Percentiles rank a stretch among this genome's conserved stretches.
These are phyloP conservation scores for Calocybe gangraenosa DNA, from an alignment of 768 basidiomycete genomes.

Conservation along the genomic window DNA sequence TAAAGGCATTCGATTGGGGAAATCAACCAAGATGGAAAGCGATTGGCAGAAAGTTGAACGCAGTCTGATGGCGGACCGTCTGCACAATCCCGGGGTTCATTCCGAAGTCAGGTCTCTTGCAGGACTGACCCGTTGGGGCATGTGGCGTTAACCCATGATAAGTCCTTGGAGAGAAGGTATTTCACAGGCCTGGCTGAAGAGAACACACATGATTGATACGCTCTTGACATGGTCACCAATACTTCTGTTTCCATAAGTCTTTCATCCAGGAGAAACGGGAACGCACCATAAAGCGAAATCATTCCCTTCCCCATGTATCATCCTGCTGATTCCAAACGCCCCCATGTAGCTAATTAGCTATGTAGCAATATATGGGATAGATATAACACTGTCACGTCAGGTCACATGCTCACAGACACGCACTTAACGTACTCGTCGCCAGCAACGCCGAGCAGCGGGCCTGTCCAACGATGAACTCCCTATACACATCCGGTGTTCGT, in stretches of 20 bases:
- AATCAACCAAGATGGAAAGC: constrained; percentile 1
- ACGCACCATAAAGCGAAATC: not conserved
- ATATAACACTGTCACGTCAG: constrained; percentile 5
- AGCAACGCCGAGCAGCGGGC: constrained; percentile 2
- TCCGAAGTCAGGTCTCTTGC: constrained; percentile 1
- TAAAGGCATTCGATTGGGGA: not conserved
- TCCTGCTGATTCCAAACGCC: too few species aligned
- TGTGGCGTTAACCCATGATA: constrained; percentile 5
- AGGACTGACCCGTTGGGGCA: not conserved
- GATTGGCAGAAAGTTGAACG: not conserved
- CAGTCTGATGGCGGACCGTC: constrained; percentile 1
- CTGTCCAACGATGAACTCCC: constrained; percentile 72
- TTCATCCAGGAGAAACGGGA: not conserved
- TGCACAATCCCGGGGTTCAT: not conserved
- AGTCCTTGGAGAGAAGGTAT: not conserved
- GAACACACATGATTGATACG: not conserved
- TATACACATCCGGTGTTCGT: constrained; percentile 90
- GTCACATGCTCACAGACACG: constrained; percentile 14
- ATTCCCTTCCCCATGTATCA: not conserved
- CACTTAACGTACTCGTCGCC: constrained; percentile 7
- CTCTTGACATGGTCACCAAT: not conserved
- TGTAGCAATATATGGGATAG: too few species aligned
- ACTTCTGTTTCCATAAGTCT: not conserved
- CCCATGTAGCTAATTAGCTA: too few species aligned
- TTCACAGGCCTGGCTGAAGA: not conserved